A percentile compares a stretch with the other conserved stretches of the same genome.
phyloP scores from a whole-genome alignment of 23 red algal genomes.

The Gracilaria gracilis region DNA sequence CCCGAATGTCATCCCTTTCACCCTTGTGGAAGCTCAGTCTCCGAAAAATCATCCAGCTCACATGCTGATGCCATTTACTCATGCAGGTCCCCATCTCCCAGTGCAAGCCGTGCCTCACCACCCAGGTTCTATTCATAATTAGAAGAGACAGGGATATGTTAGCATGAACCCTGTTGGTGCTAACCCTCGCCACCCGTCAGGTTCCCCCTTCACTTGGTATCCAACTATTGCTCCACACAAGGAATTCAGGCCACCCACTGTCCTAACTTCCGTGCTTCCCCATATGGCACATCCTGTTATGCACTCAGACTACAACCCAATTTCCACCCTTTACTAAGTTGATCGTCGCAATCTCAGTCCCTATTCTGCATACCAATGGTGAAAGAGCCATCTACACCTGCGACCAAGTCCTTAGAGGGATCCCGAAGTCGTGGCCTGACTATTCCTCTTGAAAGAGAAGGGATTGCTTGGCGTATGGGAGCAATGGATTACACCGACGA shows the following conservation, averaged over 20 bases:
- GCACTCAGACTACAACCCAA: not conserved
- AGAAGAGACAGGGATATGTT: slow-evolving; percentile 11
- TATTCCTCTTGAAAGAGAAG: slow-evolving; percentile 42
- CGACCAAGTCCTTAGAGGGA: not conserved
- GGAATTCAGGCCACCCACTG: slow-evolving; percentile 21
- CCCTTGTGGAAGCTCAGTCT: not conserved
- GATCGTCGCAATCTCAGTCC: not conserved
- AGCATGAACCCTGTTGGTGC: not conserved
- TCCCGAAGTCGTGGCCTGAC: not conserved
- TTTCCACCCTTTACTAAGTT: not conserved
- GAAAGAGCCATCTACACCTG: not conserved
- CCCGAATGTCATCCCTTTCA: not conserved
- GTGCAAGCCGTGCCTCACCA: slow-evolving; percentile 11
- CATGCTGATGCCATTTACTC: slow-evolving; percentile 14
- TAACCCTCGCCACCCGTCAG: not conserved
- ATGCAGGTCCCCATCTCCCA: not conserved
- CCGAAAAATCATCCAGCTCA: not conserved
- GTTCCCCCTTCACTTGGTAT: slow-evolving; percentile 33
- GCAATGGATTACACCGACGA: slow-evolving; percentile 78
- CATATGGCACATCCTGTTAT: slow-evolving; percentile 32
- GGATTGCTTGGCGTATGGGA: slow-evolving; percentile 57
- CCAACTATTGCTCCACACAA: slow-evolving; percentile 35
- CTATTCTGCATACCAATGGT: not conserved
- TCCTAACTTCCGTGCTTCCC: not conserved
- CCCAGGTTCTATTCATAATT: not conserved